Conservation (phyloP, 441 rosid species). For the Cnidoscolus chayamansa region DNA sequence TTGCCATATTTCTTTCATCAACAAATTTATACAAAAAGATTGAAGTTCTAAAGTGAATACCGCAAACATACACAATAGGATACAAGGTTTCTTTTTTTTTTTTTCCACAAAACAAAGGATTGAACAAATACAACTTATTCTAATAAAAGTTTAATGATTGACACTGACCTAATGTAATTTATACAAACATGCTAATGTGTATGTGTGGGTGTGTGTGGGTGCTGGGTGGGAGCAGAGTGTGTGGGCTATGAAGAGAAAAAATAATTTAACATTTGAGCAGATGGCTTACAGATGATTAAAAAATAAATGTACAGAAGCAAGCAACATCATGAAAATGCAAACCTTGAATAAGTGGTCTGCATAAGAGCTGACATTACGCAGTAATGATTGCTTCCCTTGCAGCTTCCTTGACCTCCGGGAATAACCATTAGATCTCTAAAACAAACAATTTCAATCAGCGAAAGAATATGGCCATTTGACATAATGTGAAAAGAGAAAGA, state of each 20-base stretch:
- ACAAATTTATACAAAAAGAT: neutral
- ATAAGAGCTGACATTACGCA: constrained; percentile 51
- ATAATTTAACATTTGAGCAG: neutral
- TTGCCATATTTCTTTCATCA: neutral
- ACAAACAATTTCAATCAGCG: constrained; percentile 30
- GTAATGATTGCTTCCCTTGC: constrained; percentile 48
- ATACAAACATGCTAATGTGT: neutral
- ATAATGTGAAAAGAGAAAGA: neutral
- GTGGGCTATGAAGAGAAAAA: neutral
- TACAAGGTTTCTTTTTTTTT: neutral
- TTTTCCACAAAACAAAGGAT: neutral
- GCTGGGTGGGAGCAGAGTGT: no score
- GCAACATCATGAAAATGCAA: constrained; percentile 6
- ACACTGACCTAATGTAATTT: neutral
- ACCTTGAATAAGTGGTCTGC: constrained; percentile 73
- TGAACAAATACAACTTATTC: neutral
- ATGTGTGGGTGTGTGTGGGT: no score
- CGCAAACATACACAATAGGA: neutral
- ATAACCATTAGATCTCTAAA: constrained; percentile 39
- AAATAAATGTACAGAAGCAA: neutral
- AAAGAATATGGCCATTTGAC: constrained; percentile 12
- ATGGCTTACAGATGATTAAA: neutral
- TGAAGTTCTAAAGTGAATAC: neutral
- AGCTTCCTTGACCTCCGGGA: constrained; percentile 51
- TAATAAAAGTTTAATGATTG: neutral